Evolutionary conservation across 1,284 basidiomycete species (phyloP), one percentile per base, ranked within the genome.

Genomic region (Apiotrichum mycotoxinovorans): DNA sequence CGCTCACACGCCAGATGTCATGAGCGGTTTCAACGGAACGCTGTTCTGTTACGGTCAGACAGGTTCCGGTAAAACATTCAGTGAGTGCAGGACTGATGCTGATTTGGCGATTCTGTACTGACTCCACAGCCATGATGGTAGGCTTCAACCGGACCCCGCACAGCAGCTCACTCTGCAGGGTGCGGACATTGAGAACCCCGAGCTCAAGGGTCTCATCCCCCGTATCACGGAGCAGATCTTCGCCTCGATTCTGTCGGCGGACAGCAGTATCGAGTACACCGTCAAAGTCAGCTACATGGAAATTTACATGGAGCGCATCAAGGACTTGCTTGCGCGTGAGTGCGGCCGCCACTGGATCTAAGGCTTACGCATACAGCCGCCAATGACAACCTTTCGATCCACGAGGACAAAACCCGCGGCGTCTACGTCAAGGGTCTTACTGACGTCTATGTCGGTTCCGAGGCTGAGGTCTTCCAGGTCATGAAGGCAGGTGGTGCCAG

Each of bases 201-300:
- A 93, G 43, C 79, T 94, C 64, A 95, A 91, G 78, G 96, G 96
- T 75, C 89, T 99, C 62, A 98, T 98, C 66, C 96, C 96, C 54
- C 88, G 96, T 57, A 98, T 98, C 70, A 96, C 95, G 4, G 94
- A 98, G 75, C 95, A 98, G 78, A 98, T 99, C 75, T 99, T 99
- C 75, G 89, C 93, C 62, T 93, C 91, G 54, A 99, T 99, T 75
- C 87, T 96, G 64, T 86, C 91, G 67, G 96, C 94, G 55, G 95
- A 98, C 67, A 84, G 91, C 41, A 91, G 92, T 74, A 81, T 98
- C 62, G 96, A 99, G 77, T 99, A 98, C 76, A 85, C 98, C 57
- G 96, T 99, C 76, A 99, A 99, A 80, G 96, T 98, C 54, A 97
- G 93, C 37, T 99, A 98, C 78, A 97, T 99, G 93, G 96, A 99